A percentile compares a stretch with the other conserved stretches of the same genome.
Evolutionary conservation across 1,284 basidiomycete genomes (phyloP).

Genomic region (Ceratobasidium sp.): DNA sequence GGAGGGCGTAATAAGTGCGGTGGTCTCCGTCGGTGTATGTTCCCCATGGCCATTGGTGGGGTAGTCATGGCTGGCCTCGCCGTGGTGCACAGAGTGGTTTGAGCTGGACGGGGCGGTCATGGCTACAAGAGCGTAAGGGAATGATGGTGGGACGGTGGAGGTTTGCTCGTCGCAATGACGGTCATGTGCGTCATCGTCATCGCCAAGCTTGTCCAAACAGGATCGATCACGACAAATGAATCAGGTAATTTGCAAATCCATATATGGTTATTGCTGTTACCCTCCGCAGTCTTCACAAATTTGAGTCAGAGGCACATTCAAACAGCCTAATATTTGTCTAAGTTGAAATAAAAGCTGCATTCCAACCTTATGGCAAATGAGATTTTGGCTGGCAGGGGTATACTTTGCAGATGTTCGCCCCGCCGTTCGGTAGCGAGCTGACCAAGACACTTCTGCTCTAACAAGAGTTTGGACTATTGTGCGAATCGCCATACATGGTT

Average conservation of each 20-base stretch:
- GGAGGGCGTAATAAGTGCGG: constrained; percentile 24
- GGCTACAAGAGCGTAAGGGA: background rate
- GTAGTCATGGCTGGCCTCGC: background rate
- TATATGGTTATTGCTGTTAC: background rate
- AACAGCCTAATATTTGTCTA: too few relatives aligned
- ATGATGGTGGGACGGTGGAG: constrained; percentile 10
- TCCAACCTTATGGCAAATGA: too few relatives aligned
- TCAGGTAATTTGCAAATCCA: background rate
- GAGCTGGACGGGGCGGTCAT: constrained; percentile 29
- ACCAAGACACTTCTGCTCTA: too few relatives aligned
- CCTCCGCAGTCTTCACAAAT: too few relatives aligned
- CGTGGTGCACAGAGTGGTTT: constrained; percentile 26
- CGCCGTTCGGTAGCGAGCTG: too few relatives aligned
- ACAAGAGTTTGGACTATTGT: too few relatives aligned
- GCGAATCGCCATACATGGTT: too few relatives aligned
- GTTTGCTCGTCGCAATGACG: constrained; percentile 1
- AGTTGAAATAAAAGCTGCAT: too few relatives aligned
- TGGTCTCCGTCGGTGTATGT: constrained; percentile 20
- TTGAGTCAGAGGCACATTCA: too few relatives aligned
- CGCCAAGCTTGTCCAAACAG: constrained; percentile 16
- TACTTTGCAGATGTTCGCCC: too few relatives aligned
- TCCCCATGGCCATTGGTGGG: background rate
- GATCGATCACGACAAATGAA: background rate
- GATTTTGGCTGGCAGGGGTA: too few relatives aligned
- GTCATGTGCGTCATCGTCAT: constrained; percentile 18